Percentiles rank a stretch among this genome's conserved stretches.
Evolutionary conservation across 108 stramenopile genomes (phyloP).

Genomic region (Cylindrotheca closterium): DNA sequence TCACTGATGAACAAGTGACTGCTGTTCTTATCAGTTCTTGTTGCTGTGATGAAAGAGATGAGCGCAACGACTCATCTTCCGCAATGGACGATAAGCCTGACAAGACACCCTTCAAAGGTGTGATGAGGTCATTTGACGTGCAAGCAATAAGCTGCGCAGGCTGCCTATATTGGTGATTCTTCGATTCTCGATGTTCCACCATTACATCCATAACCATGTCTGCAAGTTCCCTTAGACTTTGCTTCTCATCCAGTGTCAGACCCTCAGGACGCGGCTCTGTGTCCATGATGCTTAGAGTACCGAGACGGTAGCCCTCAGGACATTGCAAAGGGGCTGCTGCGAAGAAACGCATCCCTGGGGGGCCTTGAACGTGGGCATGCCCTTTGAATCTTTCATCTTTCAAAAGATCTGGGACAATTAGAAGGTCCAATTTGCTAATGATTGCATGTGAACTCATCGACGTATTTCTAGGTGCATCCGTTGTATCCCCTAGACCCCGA

Average conservation of each 20-base stretch:
- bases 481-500: slow-evolving; percentile 43
- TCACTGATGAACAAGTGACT: slow-evolving; percentile 44
- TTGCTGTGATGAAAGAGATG: slow-evolving; percentile 40
- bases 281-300: slow-evolving; percentile 83
- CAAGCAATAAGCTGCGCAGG: slow-evolving; percentile 35
- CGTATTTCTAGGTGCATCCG: slow-evolving; percentile 58
- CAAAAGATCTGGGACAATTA: slow-evolving; percentile 58
- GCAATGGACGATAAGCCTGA: slow-evolving; percentile 50
- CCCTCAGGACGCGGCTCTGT: slow-evolving; percentile 52
- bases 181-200: slow-evolving; percentile 38
- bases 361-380: slow-evolving; percentile 58
- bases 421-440: slow-evolving; percentile 40
- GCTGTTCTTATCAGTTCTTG: slow-evolving; percentile 52
- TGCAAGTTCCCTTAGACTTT: slow-evolving; percentile 63
- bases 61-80: slow-evolving; percentile 41
- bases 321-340: slow-evolving; percentile 64
- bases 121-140: slow-evolving; percentile 73
- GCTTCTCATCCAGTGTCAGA: slow-evolving; percentile 53
- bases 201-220: slow-evolving; percentile 40
- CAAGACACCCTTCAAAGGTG: slow-evolving; percentile 65
- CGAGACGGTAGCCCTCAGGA: slow-evolving; percentile 57
- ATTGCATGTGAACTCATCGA: slow-evolving; percentile 77
- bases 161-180: slow-evolving; percentile 18
- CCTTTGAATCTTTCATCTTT: slow-evolving; percentile 69
- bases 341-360: slow-evolving; percentile 76